Percentiles rank a stretch among this genome's conserved stretches.
These are phyloP conservation scores for Antitrichia curtipendula DNA, from an alignment of 225 moss, liverwort and hornwort species.

Conservation along the genomic window DNA sequence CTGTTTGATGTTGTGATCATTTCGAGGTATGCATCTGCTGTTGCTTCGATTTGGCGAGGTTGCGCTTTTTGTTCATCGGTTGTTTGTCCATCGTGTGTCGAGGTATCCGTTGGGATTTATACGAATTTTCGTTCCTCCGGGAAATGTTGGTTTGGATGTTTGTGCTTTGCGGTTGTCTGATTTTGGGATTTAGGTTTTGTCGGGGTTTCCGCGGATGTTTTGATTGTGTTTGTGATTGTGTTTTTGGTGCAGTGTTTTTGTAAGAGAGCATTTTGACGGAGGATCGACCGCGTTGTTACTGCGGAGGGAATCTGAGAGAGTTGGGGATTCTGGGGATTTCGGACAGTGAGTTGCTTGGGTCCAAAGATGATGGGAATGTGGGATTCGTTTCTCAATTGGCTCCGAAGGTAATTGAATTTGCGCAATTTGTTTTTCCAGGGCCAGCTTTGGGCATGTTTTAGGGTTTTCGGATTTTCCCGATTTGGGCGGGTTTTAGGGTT, in stretches of 20 bases:
- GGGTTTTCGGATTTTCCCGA: background rate
- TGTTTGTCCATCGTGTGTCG: background rate
- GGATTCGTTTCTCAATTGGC: slow-evolving; percentile 96
- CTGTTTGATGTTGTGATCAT: background rate
- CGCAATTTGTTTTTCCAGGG: background rate
- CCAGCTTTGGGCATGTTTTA: background rate
- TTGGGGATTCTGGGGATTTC: background rate
- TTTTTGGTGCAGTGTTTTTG: background rate
- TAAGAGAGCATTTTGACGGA: background rate
- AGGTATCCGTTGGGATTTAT: background rate
- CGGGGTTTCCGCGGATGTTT: background rate
- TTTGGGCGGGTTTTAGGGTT: background rate
- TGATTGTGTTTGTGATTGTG: background rate
- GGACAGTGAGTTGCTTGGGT: background rate
- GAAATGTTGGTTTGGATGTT: background rate
- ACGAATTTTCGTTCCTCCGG: background rate
- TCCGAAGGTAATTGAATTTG: slow-evolving; percentile 48
- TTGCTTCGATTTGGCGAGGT: background rate
- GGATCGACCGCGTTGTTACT: background rate
- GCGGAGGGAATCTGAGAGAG: background rate
- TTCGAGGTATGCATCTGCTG: background rate
- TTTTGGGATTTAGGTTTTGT: background rate
- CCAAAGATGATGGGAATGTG: slow-evolving; percentile 63
- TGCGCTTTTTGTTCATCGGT: background rate
- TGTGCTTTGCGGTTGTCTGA: background rate